Base-by-base conservation (phyloP, 2,329 filamentous ascomycete species). In the Emmonsiellopsis sp. region DNA sequence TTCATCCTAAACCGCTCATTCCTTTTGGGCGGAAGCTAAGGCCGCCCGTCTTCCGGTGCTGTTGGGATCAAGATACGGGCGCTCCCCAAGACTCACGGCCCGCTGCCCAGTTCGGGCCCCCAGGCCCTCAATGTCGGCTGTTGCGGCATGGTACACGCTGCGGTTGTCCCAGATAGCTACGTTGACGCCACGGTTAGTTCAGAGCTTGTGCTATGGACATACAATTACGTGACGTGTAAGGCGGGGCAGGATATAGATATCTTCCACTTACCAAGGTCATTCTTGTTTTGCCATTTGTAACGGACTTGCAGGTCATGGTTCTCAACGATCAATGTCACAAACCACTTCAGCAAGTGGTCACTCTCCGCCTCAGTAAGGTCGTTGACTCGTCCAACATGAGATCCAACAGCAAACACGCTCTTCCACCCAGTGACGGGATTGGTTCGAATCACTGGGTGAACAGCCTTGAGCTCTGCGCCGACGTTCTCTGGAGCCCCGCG, bases 151-250 rank as follows among this genome's bases (percentile, higher is more conserved):
- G 59, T 76, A 81, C 1, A 76, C 76, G n/a, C 71, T 76, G 6
- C 78, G 68, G 58, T 82, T 81, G 57, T 82, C 78, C 79, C 79
- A 82, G 57, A 82, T 80, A 1, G 78, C 79, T 61, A 67, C 51
- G 34, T 6, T 11, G 17, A 48, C 2, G 4, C 37, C 6, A 7
- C 37, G 21, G 21, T 27, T 27, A 27, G 21, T 27, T 27, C 5
- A 5, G 3, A 5, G 21, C 5, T 27, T 27, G 21, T 27, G 5
- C 21, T 5, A 5, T 3, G 21, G 21, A 27, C 21, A 27, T 27
- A 27, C 21, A 27, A 27, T 27, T 5, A 27, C 3, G 1, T 27
- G 17, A 27, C 31, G 5, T 37, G 17, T 39, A 52, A 40, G 5
- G 44, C 3, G 21, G 21, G 21, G 21, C 21, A 27, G 13, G 42